Conservation (phyloP, 2,329 filamentous ascomycete species). For the Botrytis aclada region DNA sequence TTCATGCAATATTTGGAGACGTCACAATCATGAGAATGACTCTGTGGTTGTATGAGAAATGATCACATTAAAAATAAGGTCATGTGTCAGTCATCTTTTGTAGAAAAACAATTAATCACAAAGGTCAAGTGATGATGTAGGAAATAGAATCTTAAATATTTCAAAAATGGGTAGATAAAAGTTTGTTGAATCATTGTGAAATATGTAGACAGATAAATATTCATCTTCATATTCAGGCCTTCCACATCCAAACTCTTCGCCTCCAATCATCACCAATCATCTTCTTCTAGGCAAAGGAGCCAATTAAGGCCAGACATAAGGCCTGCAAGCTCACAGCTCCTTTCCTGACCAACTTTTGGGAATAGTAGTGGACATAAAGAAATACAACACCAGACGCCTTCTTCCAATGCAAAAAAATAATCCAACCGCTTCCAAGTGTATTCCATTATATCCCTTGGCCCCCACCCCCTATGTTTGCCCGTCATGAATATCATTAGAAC, state of each 20-base stretch:
- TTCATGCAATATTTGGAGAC: background rate
- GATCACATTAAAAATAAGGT: background rate
- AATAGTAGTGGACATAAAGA: constrained; percentile 1
- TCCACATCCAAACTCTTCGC: background rate
- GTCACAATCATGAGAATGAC: background rate
- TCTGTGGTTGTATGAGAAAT: background rate
- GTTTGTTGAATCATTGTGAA: background rate
- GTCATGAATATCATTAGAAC: constrained; percentile 26
- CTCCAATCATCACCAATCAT: background rate
- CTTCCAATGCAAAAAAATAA: constrained; percentile 24
- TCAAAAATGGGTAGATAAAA: background rate
- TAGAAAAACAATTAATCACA: background rate
- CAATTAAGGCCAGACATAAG: constrained; percentile 9
- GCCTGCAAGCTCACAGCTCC: constrained; percentile 7
- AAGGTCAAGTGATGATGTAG: too few relatives aligned
- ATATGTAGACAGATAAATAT: constrained; percentile 1
- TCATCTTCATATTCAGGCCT: constrained; percentile 9
- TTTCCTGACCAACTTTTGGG: background rate
- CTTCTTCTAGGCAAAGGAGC: constrained; percentile 3
- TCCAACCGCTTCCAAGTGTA: constrained; percentile 25
- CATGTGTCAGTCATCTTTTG: background rate
- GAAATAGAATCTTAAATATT: background rate
- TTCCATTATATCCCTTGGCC: constrained; percentile 18
- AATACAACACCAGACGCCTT: constrained; percentile 25
- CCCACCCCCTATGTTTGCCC: constrained; percentile 15